Evolutionary conservation across 73 alveolate species (phyloP), one percentile per base, ranked within the genome.

Genomic region (Blepharisma japonicum): DNA sequence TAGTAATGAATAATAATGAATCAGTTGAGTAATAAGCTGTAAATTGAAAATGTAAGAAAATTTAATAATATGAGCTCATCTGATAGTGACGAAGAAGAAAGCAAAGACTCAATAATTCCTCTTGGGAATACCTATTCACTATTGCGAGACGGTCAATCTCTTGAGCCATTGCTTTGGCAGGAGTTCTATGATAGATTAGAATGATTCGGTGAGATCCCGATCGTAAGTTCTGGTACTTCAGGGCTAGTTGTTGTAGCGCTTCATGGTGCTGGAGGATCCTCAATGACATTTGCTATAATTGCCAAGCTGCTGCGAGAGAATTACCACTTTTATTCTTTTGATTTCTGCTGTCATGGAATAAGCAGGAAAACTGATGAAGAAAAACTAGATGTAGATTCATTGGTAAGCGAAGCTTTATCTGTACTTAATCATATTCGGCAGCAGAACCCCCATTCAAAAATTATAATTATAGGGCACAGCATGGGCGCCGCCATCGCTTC

Each of bases 211-310:
- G 42, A 32, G 42, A 32, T 95, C 48, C 99, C 98, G 38, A 68
- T 95, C 6, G 93, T 91, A 70, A 72, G 84, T 7, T 84, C 97
- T 11, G 99, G 99, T 23, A 80, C 83, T n/a, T 32, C 85, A 51
- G 99, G 98, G 6, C 98, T 93, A 3, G 88, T 94, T 49, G 83
- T 94, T 70, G 56, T 96, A 51, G 94, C 98, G 77, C 68, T 96
- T 70, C 99, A 96, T 81, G 99, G 99, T 9, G 99, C 98, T 21
- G 99, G 99, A 9, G 98, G 94, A 83, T 90, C 98, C 6, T 98
- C 98, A 6, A 89, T 91, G 71, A 81, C 97, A 6, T 96, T 92
- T 71, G 98, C 98, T 20, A 89, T 91, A 6, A 71, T 96, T 32
- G 99, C 99, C 38, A 86, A 87, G 66, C 86, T 80, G 25, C 71